Conservation (phyloP, 1,139 yeast species). For the Yamadazyma kanchanaburiensis region DNA sequence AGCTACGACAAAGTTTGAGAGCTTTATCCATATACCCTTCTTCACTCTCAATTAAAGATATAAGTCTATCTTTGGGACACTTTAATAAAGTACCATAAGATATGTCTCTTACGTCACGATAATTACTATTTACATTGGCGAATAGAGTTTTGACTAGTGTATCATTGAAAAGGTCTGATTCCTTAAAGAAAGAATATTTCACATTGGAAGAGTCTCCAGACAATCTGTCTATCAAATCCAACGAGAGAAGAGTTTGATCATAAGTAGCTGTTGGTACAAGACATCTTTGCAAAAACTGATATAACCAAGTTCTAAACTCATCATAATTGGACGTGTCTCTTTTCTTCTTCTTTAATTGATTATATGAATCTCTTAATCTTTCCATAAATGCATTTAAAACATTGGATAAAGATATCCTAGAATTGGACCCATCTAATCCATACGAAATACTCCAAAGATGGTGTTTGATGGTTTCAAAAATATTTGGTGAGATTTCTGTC, state of each 20-base stretch:
- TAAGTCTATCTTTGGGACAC: constrained; percentile 31
- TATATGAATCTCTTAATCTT: no score
- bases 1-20: constrained; percentile 43
- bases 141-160: constrained; percentile 45
- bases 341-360: no score
- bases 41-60: not conserved
- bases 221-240: constrained; percentile 46
- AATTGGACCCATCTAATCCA: no score
- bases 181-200: no score
- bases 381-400: no score
- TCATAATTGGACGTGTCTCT: no score
- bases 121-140: constrained; percentile 64
- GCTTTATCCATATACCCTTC: constrained; percentile 14
- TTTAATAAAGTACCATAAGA: constrained; percentile 49
- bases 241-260: constrained; percentile 52
- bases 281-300: constrained; percentile 36
- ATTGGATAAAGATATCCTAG: no score
- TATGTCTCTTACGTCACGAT: constrained; percentile 65
- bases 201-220: no score
- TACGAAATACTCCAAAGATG: no score
- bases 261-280: constrained; percentile 70
- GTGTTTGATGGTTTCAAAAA: no score
- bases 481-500: no score
- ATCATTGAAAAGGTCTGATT: constrained; percentile 21
- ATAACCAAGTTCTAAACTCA: constrained; percentile 43